These are phyloP conservation scores for Carex littledalei DNA, from an alignment of 176 grass and related monocot genomes.

Conservation along the genomic window DNA sequence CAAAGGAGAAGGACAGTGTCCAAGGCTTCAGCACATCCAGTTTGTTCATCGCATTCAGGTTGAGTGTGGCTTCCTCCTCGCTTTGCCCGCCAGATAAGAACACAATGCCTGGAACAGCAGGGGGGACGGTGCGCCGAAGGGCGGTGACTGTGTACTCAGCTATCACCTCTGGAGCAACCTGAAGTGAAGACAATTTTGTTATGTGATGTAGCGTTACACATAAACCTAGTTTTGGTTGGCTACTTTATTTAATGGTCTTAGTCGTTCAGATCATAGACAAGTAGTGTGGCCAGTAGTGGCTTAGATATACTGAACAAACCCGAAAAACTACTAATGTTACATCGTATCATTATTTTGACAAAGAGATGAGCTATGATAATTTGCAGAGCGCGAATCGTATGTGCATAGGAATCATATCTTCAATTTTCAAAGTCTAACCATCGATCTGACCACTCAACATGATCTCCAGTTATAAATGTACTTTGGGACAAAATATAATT, in stretches of 20 bases:
- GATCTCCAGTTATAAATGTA: too few species aligned
- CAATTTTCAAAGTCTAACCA: too few species aligned
- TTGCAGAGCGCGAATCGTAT: too few species aligned
- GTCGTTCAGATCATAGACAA: background rate
- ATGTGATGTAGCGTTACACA: background rate
- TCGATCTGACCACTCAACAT: too few species aligned
- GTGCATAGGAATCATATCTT: too few species aligned
- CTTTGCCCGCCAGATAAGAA: constrained; percentile 94
- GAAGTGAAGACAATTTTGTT: background rate
- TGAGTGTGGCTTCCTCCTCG: constrained; percentile 76
- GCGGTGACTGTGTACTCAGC: constrained; percentile 75
- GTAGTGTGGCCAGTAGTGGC: background rate
- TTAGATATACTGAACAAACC: background rate
- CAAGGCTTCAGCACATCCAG: constrained; percentile 79
- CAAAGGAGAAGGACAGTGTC: constrained; percentile 89
- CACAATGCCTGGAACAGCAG: constrained; percentile 77
- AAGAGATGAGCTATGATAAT: background rate
- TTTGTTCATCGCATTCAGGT: constrained; percentile 91
- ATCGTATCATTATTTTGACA: background rate
- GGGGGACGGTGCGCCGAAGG: constrained; percentile 75
- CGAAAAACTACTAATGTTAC: background rate
- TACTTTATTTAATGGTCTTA: background rate
- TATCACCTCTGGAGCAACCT: constrained; percentile 68
- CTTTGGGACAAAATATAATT: too few species aligned
- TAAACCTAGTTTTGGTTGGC: background rate